Conservation (phyloP, 257 asterid species). For the Solanum pinnatisectum region DNA sequence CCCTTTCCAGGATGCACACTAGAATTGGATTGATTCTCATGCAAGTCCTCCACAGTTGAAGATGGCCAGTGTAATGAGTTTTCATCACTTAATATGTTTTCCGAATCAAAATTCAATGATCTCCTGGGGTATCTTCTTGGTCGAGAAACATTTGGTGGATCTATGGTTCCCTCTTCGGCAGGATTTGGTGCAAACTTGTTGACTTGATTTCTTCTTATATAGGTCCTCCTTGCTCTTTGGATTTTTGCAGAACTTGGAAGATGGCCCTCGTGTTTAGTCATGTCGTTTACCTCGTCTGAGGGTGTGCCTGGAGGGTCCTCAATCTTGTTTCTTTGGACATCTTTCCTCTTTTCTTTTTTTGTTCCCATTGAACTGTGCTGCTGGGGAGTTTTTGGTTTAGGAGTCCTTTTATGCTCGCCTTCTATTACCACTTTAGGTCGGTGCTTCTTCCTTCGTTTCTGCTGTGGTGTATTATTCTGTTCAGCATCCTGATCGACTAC, state of each 20-base stretch:
- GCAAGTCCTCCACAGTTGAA: constrained; percentile 13
- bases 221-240: constrained; percentile 29
- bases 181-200: not conserved
- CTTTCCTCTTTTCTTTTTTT: constrained; percentile 39
- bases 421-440: constrained; percentile 87
- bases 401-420: constrained; percentile 40
- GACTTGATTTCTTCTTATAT: not conserved
- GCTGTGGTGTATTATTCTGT: constrained; percentile 55
- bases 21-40: constrained; percentile 22
- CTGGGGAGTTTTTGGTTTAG: constrained; percentile 28
- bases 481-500: constrained; percentile 42
- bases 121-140: constrained; percentile 56
- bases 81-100: constrained; percentile 26
- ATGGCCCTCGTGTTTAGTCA: constrained; percentile 6
- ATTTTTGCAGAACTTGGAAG: constrained; percentile 19
- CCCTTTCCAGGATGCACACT: constrained; percentile 7
- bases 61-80: constrained; percentile 14
- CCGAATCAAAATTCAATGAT: constrained; percentile 47
- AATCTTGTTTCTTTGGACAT: constrained; percentile 29
- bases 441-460: constrained; percentile 67
- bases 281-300: constrained; percentile 17
- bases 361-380: constrained; percentile 23
- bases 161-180: not conserved
- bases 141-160: constrained; percentile 1
- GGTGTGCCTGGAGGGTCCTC: constrained; percentile 14